These are phyloP conservation scores for Gracilaria gracilis DNA, from an alignment of 23 red algal genomes.

Conservation along the genomic window DNA sequence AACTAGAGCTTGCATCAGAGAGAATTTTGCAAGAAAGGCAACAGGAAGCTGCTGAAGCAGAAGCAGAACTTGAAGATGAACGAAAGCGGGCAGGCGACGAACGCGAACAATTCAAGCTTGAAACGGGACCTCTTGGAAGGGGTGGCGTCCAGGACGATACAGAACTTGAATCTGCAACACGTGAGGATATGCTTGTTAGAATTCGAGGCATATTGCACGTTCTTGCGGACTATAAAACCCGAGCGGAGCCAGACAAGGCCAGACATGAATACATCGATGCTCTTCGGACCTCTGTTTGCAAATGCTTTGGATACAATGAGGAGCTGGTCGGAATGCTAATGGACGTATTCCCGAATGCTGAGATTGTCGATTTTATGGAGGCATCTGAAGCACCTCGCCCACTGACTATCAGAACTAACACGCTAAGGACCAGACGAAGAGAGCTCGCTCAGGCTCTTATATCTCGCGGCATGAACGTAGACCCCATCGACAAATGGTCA, in stretches of 20 bases:
- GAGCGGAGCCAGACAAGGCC: conserved; percentile 28
- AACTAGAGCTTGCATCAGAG: conserved; percentile 56
- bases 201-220: conserved; percentile 70
- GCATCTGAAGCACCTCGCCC: conserved; percentile 94
- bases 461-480: conserved; percentile 94
- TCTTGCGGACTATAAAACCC: conserved; percentile 73
- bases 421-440: conserved; percentile 79
- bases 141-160: conserved; percentile 12
- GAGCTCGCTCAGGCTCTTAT: conserved; percentile 96
- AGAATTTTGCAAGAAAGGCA: conserved; percentile 45
- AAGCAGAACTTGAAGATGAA: conserved; percentile 64
- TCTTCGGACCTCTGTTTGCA: conserved; percentile 59
- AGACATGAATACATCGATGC: conserved; percentile 75
- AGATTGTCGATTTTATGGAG: conserved; percentile 95
- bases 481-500: conserved; percentile 94
- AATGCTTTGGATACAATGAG: conserved; percentile 79
- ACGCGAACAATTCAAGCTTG: conserved; percentile 43
- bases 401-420: conserved; percentile 93
- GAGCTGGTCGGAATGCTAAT: conserved; percentile 80
- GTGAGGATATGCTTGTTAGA: conserved; percentile 62
- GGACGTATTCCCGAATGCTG: conserved; percentile 83
- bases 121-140: conserved; percentile 33
- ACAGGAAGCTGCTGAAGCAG: conserved; percentile 56
- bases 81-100: conserved; percentile 23
- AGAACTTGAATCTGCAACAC: conserved; percentile 28